phyloP scores from a whole-genome alignment of 2,329 filamentous ascomycete genomes.

The Leptosphaerulina australis region DNA sequence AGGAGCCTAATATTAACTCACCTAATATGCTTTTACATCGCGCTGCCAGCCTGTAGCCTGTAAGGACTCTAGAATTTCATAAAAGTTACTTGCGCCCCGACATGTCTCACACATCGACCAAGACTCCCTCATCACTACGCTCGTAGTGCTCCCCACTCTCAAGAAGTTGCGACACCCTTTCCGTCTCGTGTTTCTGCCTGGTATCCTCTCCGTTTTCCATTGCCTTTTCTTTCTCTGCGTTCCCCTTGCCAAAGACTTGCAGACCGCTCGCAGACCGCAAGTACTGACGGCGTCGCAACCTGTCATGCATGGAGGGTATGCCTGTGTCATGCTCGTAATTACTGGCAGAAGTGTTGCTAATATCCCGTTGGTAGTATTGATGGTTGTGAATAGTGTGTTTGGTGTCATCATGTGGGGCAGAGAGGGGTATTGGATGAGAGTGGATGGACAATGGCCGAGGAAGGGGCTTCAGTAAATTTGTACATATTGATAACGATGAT shows the following conservation, averaged over 20 bases:
- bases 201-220: conserved; percentile 20
- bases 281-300: neutral
- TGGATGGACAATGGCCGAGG: neutral
- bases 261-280: neutral
- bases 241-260: neutral
- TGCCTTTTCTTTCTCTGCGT: neutral
- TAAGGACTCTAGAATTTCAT: too few relatives aligned
- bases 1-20: too few relatives aligned
- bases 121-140: neutral
- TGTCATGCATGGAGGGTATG: neutral
- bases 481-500: neutral
- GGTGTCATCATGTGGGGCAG: neutral
- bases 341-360: neutral
- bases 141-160: neutral
- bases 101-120: too few relatives aligned
- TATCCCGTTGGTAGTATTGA: conserved; percentile 1
- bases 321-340: neutral
- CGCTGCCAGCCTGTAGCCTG: too few relatives aligned
- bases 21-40: too few relatives aligned
- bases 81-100: too few relatives aligned
- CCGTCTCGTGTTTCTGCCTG: conserved; percentile 8
- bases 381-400: conserved; percentile 1
- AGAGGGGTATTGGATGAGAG: neutral
- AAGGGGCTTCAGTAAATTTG: neutral
- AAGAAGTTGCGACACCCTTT: neutral